phyloP scores from a whole-genome alignment of 2,329 filamentous ascomycete genomes.

The Biscogniauxia mediterranea region DNA sequence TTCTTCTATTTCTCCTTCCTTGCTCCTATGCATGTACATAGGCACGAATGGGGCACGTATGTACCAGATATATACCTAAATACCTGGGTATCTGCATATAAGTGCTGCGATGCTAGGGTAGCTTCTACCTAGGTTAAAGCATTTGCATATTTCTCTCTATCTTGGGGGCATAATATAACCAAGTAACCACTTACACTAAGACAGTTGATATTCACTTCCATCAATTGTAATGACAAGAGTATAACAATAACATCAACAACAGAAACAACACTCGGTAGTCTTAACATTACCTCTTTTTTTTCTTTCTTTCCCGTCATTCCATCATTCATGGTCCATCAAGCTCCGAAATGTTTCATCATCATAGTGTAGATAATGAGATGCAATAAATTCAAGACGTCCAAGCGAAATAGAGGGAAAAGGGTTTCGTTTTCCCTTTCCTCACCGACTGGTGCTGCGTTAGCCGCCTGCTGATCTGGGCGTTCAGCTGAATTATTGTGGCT shows the following conservation, averaged over 20 bases:
- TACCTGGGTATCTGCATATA: too few species aligned
- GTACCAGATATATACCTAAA: too few species aligned
- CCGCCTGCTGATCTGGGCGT: conserved; percentile 10
- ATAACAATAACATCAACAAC: too few species aligned
- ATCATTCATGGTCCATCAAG: neutral
- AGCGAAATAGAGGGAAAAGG: neutral
- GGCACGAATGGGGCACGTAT: too few species aligned
- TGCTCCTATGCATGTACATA: neutral
- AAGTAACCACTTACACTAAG: too few species aligned
- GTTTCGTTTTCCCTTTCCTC: conserved; percentile 1
- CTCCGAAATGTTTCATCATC: neutral
- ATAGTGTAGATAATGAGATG: neutral
- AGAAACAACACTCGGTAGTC: too few species aligned
- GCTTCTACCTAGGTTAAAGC: too few species aligned
- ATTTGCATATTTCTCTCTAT: too few species aligned
- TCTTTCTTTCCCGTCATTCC: neutral
- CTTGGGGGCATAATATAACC: neutral
- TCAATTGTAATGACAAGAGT: too few species aligned
- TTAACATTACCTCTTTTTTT: neutral
- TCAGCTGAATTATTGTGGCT: conserved; percentile 13
- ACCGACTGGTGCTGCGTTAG: conserved; percentile 2
- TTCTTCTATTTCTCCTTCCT: too few species aligned
- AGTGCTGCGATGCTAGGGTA: neutral
- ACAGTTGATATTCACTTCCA: too few species aligned
- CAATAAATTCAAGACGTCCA: neutral